These are phyloP conservation scores for Neofusicoccum laricinum DNA, from an alignment of 2,329 filamentous ascomycete genomes.

Conservation along the genomic window DNA sequence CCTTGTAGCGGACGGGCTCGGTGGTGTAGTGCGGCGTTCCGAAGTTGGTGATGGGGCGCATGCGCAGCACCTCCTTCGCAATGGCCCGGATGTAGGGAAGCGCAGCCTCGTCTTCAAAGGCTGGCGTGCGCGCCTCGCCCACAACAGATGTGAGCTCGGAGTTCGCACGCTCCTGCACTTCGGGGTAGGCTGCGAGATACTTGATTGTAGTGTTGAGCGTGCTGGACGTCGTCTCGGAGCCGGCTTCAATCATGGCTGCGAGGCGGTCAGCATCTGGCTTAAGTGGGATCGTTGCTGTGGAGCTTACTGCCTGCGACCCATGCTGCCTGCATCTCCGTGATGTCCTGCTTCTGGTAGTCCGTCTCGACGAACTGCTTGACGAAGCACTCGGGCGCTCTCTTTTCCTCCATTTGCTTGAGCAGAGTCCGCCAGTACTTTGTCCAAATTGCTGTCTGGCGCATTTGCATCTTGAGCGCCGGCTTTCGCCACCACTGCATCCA, in stretches of 20 bases:
- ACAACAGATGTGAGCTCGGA: slow-evolving; percentile 28
- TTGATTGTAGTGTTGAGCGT: slow-evolving; percentile 26
- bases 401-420: slow-evolving; percentile 30
- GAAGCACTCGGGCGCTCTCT: slow-evolving; percentile 34
- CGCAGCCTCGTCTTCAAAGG: slow-evolving; percentile 23
- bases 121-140: slow-evolving; percentile 28
- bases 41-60: slow-evolving; percentile 27
- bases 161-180: slow-evolving; percentile 23
- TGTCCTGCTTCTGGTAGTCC: slow-evolving; percentile 37
- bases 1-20: slow-evolving; percentile 28
- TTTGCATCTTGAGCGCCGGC: slow-evolving; percentile 26
- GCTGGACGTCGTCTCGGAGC: slow-evolving; percentile 28
- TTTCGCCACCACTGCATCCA: slow-evolving; percentile 32
- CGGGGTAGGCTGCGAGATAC: slow-evolving; percentile 27
- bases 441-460: slow-evolving; percentile 33
- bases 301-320: slow-evolving; percentile 31
- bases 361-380: slow-evolving; percentile 33
- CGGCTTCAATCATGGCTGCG: slow-evolving; percentile 27
- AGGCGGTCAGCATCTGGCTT: too few relatives aligned
- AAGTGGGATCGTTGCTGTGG: too few relatives aligned
- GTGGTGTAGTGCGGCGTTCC: slow-evolving; percentile 28
- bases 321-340: slow-evolving; percentile 34
- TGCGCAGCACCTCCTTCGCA: slow-evolving; percentile 30
- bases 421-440: slow-evolving; percentile 31
- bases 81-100: slow-evolving; percentile 28